A percentile compares a stretch with the other conserved stretches of the same genome.
Conservation (phyloP, 2,329 filamentous ascomycete species). For the Aureobasidium sp. region DNA sequence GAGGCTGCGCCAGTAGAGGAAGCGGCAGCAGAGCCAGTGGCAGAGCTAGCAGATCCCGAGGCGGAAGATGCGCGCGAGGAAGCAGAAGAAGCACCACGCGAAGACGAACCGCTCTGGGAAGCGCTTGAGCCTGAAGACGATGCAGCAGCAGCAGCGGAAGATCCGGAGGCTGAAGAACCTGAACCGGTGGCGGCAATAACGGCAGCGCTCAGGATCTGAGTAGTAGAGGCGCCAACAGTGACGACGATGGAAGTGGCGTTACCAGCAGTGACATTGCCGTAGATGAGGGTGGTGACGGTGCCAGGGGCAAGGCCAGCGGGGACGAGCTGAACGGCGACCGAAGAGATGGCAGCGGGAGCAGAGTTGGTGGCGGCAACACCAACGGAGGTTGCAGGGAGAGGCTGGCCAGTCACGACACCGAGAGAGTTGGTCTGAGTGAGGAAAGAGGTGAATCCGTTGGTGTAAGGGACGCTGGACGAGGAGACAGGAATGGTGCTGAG, state of each 20-base stretch:
- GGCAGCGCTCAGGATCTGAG: constrained; percentile 13
- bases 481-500: constrained; percentile 13
- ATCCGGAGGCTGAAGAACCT: constrained; percentile 12
- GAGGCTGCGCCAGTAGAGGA: constrained; percentile 19
- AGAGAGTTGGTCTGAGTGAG: constrained; percentile 40
- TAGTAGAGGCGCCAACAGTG: constrained; percentile 24
- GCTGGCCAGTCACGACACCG: constrained; percentile 41
- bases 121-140: constrained; percentile 3
- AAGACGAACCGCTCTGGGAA: neutral
- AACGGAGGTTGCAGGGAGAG: constrained; percentile 23
- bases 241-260: constrained; percentile 24
- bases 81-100: neutral
- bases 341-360: constrained; percentile 21
- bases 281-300: constrained; percentile 19
- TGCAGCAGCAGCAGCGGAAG: constrained; percentile 5
- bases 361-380: constrained; percentile 32
- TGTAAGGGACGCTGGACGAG: constrained; percentile 13
- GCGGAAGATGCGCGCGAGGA: constrained; percentile 11
- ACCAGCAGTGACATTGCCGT: constrained; percentile 18
- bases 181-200: constrained; percentile 12
- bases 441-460: constrained; percentile 36
- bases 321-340: constrained; percentile 32
- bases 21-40: constrained; percentile 15
- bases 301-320: constrained; percentile 33
- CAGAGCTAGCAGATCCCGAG: constrained; percentile 11